Evolutionary conservation across 1,139 yeast species (phyloP).

Genomic region (Yamadazyma aaseri): DNA sequence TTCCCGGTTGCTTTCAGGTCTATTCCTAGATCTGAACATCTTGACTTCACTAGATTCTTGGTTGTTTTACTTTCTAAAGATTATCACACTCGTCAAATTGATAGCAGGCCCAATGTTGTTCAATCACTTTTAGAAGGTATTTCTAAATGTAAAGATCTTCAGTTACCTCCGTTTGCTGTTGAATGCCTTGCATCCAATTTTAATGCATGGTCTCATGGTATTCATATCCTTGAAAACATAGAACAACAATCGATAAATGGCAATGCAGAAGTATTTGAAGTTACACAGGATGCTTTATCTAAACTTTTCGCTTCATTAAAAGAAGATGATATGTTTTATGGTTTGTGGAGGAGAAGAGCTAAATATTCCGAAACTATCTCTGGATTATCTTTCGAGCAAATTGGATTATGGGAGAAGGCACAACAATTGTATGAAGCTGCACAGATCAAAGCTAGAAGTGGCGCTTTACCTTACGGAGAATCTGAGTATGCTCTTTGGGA

Average conservation of each 20-base stretch:
- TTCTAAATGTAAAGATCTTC: slow-evolving; percentile 67
- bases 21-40: slow-evolving; percentile 74
- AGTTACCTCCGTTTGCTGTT: slow-evolving; percentile 91
- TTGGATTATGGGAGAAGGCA: slow-evolving; percentile 94
- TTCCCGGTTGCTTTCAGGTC: slow-evolving; percentile 80
- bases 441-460: slow-evolving; percentile 94
- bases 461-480: slow-evolving; percentile 92
- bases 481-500: slow-evolving; percentile 97
- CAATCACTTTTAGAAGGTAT: slow-evolving; percentile 82
- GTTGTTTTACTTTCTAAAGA: slow-evolving; percentile 84
- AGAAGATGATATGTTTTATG: slow-evolving; percentile 97
- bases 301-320: slow-evolving; percentile 86
- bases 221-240: slow-evolving; percentile 75
- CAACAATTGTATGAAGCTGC: slow-evolving; percentile 95
- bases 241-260: slow-evolving; percentile 67
- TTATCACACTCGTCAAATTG: slow-evolving; percentile 86
- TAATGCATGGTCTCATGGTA: slow-evolving; percentile 90
- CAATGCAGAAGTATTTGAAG: slow-evolving; percentile 73
- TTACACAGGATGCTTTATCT: slow-evolving; percentile 85
- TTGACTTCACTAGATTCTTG: slow-evolving; percentile 78
- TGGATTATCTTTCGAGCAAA: slow-evolving; percentile 91
- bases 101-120: slow-evolving; percentile 82
- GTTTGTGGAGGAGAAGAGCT: slow-evolving; percentile 95
- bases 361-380: slow-evolving; percentile 90
- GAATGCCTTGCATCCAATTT: slow-evolving; percentile 86